Evolutionary conservation across 2,329 filamentous ascomycete species (phyloP).

Genomic region (Ceratocystis cubensis): DNA sequence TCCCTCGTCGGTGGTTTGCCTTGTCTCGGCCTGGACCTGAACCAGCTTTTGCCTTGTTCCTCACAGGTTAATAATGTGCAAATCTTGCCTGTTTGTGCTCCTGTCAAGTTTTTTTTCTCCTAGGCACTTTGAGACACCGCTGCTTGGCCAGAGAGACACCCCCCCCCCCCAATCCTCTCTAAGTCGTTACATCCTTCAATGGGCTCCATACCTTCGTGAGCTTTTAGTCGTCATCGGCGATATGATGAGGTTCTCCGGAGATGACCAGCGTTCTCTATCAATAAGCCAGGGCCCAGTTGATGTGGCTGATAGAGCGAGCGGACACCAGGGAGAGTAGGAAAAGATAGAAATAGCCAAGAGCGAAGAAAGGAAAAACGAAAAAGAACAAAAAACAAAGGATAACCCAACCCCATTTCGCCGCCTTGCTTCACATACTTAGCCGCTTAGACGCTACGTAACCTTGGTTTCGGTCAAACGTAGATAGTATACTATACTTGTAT

Average conservation of each 20-base stretch:
- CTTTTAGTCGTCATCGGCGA: not conserved
- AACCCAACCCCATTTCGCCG: not conserved
- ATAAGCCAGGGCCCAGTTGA: not conserved
- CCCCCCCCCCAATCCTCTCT: not conserved
- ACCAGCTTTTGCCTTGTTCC: not conserved
- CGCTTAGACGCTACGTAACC: not conserved
- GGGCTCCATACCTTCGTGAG: not conserved
- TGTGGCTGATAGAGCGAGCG: not conserved
- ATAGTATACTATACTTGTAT: too few relatives aligned
- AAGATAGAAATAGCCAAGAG: too few relatives aligned
- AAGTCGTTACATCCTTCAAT: not conserved
- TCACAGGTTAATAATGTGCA: not conserved
- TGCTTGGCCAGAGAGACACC: not conserved
- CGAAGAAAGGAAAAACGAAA: too few relatives aligned
- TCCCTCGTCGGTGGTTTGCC: not conserved
- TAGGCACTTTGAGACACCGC: not conserved
- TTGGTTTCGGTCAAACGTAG: too few relatives aligned
- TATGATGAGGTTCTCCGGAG: not conserved
- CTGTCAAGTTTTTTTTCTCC: not conserved
- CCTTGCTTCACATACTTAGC: not conserved
- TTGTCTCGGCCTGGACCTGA: not conserved
- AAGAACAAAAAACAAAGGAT: too few relatives aligned
- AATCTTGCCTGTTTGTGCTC: not conserved
- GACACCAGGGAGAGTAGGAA: not conserved
- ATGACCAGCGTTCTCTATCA: not conserved